Conservation (phyloP, 805 yeast species). For the Suhomyces tanzawaensis region DNA sequence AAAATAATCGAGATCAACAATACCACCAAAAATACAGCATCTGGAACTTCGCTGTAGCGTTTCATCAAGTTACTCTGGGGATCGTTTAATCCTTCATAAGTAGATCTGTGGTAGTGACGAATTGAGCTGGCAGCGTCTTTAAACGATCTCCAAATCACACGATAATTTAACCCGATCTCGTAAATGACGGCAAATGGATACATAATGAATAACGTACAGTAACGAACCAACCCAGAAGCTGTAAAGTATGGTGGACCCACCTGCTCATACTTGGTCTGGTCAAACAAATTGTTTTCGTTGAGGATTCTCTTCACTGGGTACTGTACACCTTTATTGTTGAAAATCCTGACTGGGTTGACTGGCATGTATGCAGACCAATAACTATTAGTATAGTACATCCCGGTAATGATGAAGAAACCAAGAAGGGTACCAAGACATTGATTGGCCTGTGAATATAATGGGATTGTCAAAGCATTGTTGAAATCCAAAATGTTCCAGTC, state of each 20-base stretch:
- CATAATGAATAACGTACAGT: slow-evolving; percentile 24
- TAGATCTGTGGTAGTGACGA: slow-evolving; percentile 19
- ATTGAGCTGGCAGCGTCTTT: slow-evolving; percentile 14
- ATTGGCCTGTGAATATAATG: slow-evolving; percentile 24
- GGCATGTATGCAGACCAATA: slow-evolving; percentile 31
- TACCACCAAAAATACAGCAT: slow-evolving; percentile 26
- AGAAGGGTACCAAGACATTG: slow-evolving; percentile 23
- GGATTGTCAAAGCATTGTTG: slow-evolving; percentile 16
- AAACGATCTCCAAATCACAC: slow-evolving; percentile 13
- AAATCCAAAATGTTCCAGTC: slow-evolving; percentile 25
- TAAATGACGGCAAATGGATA: slow-evolving; percentile 25
- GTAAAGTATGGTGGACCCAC: slow-evolving; percentile 23
- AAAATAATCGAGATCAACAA: slow-evolving; percentile 28
- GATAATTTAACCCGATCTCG: slow-evolving; percentile 14
- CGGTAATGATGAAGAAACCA: slow-evolving; percentile 23
- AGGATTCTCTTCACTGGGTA: slow-evolving; percentile 17
- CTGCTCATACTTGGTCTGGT: slow-evolving; percentile 15
- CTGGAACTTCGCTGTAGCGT: slow-evolving; percentile 34
- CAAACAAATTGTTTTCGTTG: slow-evolving; percentile 9
- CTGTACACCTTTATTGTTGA: slow-evolving; percentile 21
- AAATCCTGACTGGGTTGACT: slow-evolving; percentile 20
- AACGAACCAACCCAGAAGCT: slow-evolving; percentile 20
- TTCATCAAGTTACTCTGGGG: slow-evolving; percentile 34
- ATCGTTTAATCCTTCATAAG: slow-evolving; percentile 32
- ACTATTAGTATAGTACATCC: slow-evolving; percentile 27